Evolutionary conservation across 495 filamentous ascomycete species (phyloP).

Genomic region (Hyaloscypha finlandica): DNA sequence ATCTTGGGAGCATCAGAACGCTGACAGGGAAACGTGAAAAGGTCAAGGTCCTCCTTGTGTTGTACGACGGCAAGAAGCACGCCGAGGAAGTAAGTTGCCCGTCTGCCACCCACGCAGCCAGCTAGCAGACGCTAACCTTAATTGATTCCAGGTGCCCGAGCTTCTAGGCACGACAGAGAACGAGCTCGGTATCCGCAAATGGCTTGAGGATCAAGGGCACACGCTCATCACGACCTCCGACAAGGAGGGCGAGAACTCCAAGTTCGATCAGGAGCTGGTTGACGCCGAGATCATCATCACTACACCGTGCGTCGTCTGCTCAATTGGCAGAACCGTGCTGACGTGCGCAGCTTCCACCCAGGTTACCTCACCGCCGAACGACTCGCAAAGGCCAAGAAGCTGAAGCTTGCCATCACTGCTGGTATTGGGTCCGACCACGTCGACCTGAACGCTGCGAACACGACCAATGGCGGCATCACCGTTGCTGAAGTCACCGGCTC

Average conservation of each 20-base stretch:
- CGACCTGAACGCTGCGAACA: constrained; percentile 95
- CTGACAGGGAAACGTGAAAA: constrained; percentile 37
- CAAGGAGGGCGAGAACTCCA: constrained; percentile 93
- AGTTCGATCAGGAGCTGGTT: constrained; percentile 91
- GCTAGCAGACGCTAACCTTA: constrained; percentile 1
- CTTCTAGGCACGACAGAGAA: constrained; percentile 96
- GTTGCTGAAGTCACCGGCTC: constrained; percentile 93
- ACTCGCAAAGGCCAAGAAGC: constrained; percentile 96
- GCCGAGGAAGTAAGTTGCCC: constrained; percentile 28
- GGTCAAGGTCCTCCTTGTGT: constrained; percentile 54
- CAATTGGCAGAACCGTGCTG: constrained; percentile 10
- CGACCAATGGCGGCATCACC: constrained; percentile 96
- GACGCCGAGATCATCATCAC: constrained; percentile 99
- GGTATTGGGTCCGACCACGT: constrained; percentile 98
- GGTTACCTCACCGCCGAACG: constrained; percentile 97
- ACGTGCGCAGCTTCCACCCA: constrained; percentile 80
- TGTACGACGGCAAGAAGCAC: constrained; percentile 52
- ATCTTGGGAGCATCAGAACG: constrained; percentile 34
- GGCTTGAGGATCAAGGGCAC: constrained; percentile 95
- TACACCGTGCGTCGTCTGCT: constrained; percentile 73
- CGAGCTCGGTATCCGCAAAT: constrained; percentile 93
- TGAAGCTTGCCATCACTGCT: constrained; percentile 94
- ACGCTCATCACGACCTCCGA: constrained; percentile 95
- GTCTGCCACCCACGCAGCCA: neutral
- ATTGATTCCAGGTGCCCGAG: constrained; percentile 41